Evolutionary conservation across 305 asterid genomes (phyloP).

Genomic region (Striga hermonthica): DNA sequence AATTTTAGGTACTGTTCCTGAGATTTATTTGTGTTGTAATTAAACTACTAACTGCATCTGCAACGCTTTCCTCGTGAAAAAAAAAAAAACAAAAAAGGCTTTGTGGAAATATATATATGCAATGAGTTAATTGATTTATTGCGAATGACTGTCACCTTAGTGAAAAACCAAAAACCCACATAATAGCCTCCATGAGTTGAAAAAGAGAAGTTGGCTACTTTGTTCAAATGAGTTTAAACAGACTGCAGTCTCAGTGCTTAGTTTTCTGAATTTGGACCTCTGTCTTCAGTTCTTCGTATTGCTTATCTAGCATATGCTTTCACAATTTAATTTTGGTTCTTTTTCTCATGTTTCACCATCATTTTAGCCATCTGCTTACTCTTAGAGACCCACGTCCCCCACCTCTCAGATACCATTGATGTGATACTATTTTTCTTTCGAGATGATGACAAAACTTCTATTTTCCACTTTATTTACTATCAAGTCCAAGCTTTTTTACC

Average conservation of each 20-base stretch:
- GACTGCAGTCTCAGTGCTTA: not conserved
- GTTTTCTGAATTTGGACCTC: not conserved
- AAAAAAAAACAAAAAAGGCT: too few relatives aligned
- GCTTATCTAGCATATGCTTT: not conserved
- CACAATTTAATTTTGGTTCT: constrained; percentile 15
- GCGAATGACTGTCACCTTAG: not conserved
- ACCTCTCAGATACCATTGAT: not conserved
- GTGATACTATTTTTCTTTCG: constrained; percentile 9
- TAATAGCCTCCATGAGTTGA: not conserved
- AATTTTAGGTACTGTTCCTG: not conserved
- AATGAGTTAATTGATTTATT: too few relatives aligned
- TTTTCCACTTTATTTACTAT: not conserved
- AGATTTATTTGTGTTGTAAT: not conserved
- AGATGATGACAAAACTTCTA: constrained; percentile 11
- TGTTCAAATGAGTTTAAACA: not conserved
- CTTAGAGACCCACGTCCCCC: not conserved
- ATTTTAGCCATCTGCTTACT: not conserved
- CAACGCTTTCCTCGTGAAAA: too few relatives aligned
- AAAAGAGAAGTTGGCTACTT: not conserved
- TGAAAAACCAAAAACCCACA: not conserved
- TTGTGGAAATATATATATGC: too few relatives aligned
- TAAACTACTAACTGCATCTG: too few relatives aligned
- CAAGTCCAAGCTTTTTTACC: constrained; percentile 18
- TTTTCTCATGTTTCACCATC: constrained; percentile 2
- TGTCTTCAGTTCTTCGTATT: not conserved